A percentile compares a stretch with the other conserved stretches of the same genome.
Conservation (phyloP, 2,329 filamentous ascomycete genomes). For the Aspergillus clavatus region DNA sequence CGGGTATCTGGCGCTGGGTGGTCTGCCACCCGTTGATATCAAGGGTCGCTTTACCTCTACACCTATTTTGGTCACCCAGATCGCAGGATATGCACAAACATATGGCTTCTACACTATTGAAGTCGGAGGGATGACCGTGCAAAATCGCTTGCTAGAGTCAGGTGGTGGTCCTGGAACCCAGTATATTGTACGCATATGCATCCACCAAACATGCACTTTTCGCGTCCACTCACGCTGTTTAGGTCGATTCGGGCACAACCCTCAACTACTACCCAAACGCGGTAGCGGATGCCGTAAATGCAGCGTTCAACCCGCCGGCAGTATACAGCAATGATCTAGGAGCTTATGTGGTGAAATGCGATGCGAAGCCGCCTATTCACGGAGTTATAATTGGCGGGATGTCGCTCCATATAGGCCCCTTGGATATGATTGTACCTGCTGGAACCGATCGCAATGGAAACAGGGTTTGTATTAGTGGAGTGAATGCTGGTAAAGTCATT, state of each 20-base stretch:
- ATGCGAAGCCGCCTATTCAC: slow-evolving; percentile 38
- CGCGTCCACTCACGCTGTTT: slow-evolving; percentile 4
- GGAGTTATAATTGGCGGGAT: slow-evolving; percentile 38
- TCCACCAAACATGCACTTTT: not conserved
- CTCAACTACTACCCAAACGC: slow-evolving; percentile 35
- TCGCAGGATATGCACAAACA: slow-evolving; percentile 8
- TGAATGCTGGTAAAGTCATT: slow-evolving; percentile 12
- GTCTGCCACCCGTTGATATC: slow-evolving; percentile 12
- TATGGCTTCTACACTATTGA: slow-evolving; percentile 18
- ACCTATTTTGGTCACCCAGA: slow-evolving; percentile 15
- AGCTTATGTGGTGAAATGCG: slow-evolving; percentile 41
- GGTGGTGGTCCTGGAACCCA: slow-evolving; percentile 8
- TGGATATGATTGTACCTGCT: slow-evolving; percentile 26
- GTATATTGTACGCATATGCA: slow-evolving; percentile 12
- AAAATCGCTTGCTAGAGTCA: slow-evolving; percentile 3
- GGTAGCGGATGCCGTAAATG: slow-evolving; percentile 35
- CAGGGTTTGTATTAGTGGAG: slow-evolving; percentile 13
- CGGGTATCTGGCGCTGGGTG: slow-evolving; percentile 18
- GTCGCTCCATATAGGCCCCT: slow-evolving; percentile 25
- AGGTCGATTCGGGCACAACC: slow-evolving; percentile 26
- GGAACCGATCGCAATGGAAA: slow-evolving; percentile 13
- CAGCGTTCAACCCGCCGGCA: slow-evolving; percentile 40
- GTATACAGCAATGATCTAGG: slow-evolving; percentile 26
- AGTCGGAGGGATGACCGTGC: slow-evolving; percentile 12
- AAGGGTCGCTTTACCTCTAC: slow-evolving; percentile 12